Evolutionary conservation across 202 grass and related monocot genomes (phyloP), one percentile per base, ranked within the genome.

Genomic region (Thinopyrum obtusiflorum): DNA sequence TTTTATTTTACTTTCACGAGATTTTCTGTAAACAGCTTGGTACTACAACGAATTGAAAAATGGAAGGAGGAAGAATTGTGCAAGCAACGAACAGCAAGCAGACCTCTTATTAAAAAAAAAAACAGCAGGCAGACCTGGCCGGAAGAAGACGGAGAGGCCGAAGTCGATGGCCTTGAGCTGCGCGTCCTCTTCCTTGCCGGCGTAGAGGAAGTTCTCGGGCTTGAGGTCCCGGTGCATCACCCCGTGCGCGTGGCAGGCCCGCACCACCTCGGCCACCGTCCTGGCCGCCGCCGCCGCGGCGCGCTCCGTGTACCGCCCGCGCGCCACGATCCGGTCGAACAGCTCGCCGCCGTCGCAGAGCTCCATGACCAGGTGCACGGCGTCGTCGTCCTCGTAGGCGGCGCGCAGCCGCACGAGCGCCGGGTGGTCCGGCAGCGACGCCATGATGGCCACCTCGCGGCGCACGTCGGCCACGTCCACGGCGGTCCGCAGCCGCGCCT

Each of bases 291-390:
- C 64, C 0, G 93, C 97, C 0, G 97, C 97, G 0, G 97, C 91
- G 61, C 97, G 90, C 85, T 99, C 97, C 59, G 83, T 94, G 73
- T 97, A 99, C 53, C 94, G 93, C 0, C 97, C 97, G 74, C 85
- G 47, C 1, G 92, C 92, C 1, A 99, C 83, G 86, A 99, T 99
- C 29, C 93, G 92, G 75, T 99, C 97, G 68, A 99, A 99, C 20
- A 99, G 83, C 81, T 99, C 93, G 6, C 97, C 97, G 10, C 97
- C 97, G 49, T 93, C 92, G 77, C 92, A 99, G 66, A 99, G 93
- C 83, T 99, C 97, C 97, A 99, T 99, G 77, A 94, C 90, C 63
- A 99, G 94, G 78, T 99, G 97, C 79, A 99, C 93, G 69, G 93
- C 93, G 57, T 86, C 75, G 0, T 88, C 85, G 73, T 99, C 97